Evolutionary conservation across 2,329 filamentous ascomycete species (phyloP).

Genomic region (Fusarium protoensiforme): DNA sequence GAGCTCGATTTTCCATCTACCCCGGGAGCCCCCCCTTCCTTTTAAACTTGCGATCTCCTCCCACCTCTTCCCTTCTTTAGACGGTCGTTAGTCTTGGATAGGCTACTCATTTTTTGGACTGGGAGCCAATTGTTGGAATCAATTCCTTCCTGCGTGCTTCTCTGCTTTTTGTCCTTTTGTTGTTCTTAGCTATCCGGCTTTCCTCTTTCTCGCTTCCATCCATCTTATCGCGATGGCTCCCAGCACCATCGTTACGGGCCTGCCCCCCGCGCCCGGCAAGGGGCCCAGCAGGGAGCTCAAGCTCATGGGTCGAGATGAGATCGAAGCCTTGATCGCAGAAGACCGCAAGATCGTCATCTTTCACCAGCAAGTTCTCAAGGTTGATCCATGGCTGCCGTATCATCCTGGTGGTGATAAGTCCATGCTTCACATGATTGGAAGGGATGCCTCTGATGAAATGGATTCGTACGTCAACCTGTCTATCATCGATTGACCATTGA

Average conservation of each 20-base stretch:
- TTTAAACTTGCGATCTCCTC: conserved; percentile 5
- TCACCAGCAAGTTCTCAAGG: conserved; percentile 83
- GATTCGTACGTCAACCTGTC: conserved; percentile 72
- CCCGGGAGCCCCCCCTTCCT: conserved; percentile 1
- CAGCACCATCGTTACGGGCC: conserved; percentile 35
- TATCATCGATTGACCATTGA: neutral
- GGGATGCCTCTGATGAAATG: conserved; percentile 94
- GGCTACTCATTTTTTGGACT: neutral
- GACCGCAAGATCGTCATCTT: conserved; percentile 84
- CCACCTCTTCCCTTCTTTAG: neutral
- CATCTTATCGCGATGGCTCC: conserved; percentile 11
- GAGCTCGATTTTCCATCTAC: conserved; percentile 1
- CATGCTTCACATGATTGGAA: conserved; percentile 92
- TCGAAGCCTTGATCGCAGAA: conserved; percentile 83
- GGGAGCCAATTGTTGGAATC: neutral
- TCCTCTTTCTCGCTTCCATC: neutral
- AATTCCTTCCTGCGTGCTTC: conserved; percentile 3
- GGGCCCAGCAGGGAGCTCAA: conserved; percentile 46
- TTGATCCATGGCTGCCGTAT: conserved; percentile 87
- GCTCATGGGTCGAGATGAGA: conserved; percentile 51
- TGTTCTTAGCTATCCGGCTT: neutral
- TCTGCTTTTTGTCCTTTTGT: neutral
- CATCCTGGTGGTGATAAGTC: conserved; percentile 94
- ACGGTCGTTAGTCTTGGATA: neutral
- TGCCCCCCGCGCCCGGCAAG: conserved; percentile 25